phyloP scores from a whole-genome alignment of 768 basidiomycete species.

The Phallus indusiatus region DNA sequence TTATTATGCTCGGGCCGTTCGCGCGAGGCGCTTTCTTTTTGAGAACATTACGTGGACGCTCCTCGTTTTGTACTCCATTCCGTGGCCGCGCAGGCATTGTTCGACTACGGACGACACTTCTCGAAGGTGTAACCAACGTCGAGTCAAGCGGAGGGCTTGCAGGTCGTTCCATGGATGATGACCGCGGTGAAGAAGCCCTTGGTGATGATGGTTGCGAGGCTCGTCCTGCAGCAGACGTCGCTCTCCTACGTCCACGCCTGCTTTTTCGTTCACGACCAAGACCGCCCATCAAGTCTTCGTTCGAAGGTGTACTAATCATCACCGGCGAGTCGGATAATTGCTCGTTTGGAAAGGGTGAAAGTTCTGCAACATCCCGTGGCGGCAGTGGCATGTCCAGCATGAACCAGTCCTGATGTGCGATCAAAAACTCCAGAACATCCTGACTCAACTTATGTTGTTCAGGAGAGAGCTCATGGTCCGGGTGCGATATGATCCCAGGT shows the following conservation, averaged over 20 bases:
- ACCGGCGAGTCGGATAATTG: neutral
- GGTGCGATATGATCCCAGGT: slow-evolving; percentile 87
- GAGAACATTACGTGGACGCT: slow-evolving; percentile 4
- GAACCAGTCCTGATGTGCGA: slow-evolving; percentile 95
- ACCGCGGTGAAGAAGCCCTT: neutral
- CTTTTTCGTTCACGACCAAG: neutral
- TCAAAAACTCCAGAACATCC: slow-evolving; percentile 87
- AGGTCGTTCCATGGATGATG: neutral
- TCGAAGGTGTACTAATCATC: neutral
- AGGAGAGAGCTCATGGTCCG: slow-evolving; percentile 77
- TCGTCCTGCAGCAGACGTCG: slow-evolving; percentile 4
- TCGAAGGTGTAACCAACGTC: slow-evolving; percentile 2
- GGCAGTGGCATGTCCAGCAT: slow-evolving; percentile 80
- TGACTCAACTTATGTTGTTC: slow-evolving; percentile 83
- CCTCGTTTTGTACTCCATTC: neutral
- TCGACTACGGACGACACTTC: slow-evolving; percentile 45
- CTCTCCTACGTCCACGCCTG: neutral
- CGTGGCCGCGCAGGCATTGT: slow-evolving; percentile 45
- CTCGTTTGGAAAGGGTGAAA: slow-evolving; percentile 33
- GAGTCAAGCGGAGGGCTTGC: neutral
- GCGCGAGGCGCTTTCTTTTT: neutral
- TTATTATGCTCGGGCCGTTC: neutral
- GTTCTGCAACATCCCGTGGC: slow-evolving; percentile 26
- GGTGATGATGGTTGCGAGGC: slow-evolving; percentile 4
- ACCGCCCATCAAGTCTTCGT: slow-evolving; percentile 3